Base-by-base conservation (phyloP, 177 flowering plant genomes). In the Vitis hybrid region DNA sequence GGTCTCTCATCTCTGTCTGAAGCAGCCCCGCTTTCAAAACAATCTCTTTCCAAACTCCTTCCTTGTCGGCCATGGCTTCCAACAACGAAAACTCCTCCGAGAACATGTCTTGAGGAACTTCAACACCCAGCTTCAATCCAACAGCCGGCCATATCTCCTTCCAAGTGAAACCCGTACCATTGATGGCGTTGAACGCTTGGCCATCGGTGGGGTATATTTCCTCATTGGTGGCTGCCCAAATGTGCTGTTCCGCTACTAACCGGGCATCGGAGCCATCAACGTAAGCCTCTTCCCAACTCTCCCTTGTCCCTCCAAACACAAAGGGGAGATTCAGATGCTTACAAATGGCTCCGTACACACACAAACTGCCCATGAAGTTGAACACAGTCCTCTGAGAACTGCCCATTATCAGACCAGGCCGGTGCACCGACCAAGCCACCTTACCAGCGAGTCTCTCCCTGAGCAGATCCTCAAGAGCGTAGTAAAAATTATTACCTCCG, bases 391-490 rank as follows among this genome's bases (percentile, higher is more conserved):
- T 81, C 2, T 15, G 26, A 12, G 97, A 91, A 75, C 86, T 75
- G 0, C 98, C 98, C 62, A 88, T 26, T 4, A 94, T 64, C 71
- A 94, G 70, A 9, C 97, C 98, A 5, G 98, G 97, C 61, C 98
- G 72, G 55, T 87, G 90, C 51, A 94, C 90, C 17, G 97, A 85
- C 97, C 97, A 92, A 0, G 75, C 76, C 52, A 85, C 84, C 14
- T 74, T 71, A 2, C 78, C 76, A 1, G 32, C 39, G 2, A 94
- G 62, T 62, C 76, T 83, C 79, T 89, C 90, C 68, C 59, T 76
- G 4, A 91, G 81, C 81, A 89, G 60, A 58, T 94, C 98, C 78
- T 94, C 98, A 8, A 89, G 78, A 3, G 50, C 80, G 55, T 92
- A 90, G 60, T 92, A 94, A 65, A 91, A 94, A 69, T 91, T 91